phyloP scores from a whole-genome alignment of 345 rosid species.

The Lenwebbia sp. region DNA sequence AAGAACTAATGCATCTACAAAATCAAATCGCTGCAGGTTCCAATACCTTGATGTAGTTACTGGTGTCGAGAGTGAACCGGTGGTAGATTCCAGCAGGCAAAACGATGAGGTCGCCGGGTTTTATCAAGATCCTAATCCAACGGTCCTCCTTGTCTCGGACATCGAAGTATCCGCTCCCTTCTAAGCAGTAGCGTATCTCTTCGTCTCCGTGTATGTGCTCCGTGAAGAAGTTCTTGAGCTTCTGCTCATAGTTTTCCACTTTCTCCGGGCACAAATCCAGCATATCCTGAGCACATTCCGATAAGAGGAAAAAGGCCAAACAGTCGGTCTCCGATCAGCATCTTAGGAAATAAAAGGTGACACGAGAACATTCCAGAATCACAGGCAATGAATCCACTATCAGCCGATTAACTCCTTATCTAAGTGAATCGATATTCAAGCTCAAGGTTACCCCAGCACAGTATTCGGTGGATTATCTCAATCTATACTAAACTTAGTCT shows the following conservation, averaged over 20 bases:
- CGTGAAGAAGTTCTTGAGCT: slow-evolving; percentile 74
- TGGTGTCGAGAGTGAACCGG: slow-evolving; percentile 71
- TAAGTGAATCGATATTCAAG: neutral
- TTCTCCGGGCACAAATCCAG: slow-evolving; percentile 80
- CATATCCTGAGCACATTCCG: slow-evolving; percentile 39
- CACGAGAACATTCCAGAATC: neutral
- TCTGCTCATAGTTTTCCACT: slow-evolving; percentile 71
- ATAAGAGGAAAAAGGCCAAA: neutral
- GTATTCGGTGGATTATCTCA: neutral
- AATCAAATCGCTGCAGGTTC: accelerated
- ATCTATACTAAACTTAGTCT: neutral
- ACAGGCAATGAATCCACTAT: neutral
- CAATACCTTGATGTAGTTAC: slow-evolving; percentile 62
- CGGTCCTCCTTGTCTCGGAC: slow-evolving; percentile 70
- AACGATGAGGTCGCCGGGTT: slow-evolving; percentile 68
- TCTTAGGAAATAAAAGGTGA: neutral
- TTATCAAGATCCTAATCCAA: slow-evolving; percentile 76
- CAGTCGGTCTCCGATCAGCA: neutral
- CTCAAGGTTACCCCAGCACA: neutral
- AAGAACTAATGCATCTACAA: neutral
- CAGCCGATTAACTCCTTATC: neutral
- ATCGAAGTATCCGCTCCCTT: slow-evolving; percentile 85
- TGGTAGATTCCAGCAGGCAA: slow-evolving; percentile 87
- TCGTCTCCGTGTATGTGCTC: slow-evolving; percentile 89
- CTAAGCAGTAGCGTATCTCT: slow-evolving; percentile 82